phyloP scores from a whole-genome alignment of 768 basidiomycete genomes.

The Suillus americanus region DNA sequence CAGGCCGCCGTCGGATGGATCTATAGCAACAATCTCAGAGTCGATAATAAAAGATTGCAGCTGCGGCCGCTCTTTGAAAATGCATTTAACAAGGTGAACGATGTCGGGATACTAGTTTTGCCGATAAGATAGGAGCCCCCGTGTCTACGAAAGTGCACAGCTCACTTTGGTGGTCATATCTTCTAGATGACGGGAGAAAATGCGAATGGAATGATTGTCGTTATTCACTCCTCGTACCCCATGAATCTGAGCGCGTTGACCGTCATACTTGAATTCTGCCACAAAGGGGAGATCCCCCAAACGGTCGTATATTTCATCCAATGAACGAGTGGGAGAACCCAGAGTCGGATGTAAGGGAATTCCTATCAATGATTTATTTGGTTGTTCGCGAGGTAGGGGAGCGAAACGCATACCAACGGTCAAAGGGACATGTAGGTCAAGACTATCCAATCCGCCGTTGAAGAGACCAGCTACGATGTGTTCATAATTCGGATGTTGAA shows the following conservation, averaged over 20 bases:
- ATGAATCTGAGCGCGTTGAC: constrained; percentile 83
- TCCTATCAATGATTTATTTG: constrained; percentile 40
- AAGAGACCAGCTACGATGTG: constrained; percentile 64
- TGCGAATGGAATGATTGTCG: constrained; percentile 42
- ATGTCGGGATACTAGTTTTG: constrained; percentile 78
- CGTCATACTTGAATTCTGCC: constrained; percentile 93
- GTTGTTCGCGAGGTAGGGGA: constrained; percentile 4
- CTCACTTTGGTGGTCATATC: constrained; percentile 87
- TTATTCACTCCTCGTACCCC: constrained; percentile 33
- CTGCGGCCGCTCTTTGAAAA: constrained; percentile 44
- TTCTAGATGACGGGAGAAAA: constrained; percentile 90
- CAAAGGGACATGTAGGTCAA: constrained; percentile 62
- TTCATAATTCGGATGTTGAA: constrained; percentile 75
- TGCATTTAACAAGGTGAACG: constrained; percentile 49
- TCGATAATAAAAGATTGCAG: constrained; percentile 74
- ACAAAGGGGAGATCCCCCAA: constrained; percentile 67
- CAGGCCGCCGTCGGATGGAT: constrained; percentile 58
- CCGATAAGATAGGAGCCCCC: constrained; percentile 13
- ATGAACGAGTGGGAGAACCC: constrained; percentile 81
- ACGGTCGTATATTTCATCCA: constrained; percentile 79
- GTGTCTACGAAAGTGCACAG: constrained; percentile 2
- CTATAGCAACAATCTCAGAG: constrained; percentile 85
- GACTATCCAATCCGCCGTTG: constrained; percentile 56
- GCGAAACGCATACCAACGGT: constrained; percentile 56
- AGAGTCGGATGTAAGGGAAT: constrained; percentile 85